A percentile compares a stretch with the other conserved stretches of the same genome.
Conservation (phyloP, 164 flowering plant species). For the Annona cherimola region DNA sequence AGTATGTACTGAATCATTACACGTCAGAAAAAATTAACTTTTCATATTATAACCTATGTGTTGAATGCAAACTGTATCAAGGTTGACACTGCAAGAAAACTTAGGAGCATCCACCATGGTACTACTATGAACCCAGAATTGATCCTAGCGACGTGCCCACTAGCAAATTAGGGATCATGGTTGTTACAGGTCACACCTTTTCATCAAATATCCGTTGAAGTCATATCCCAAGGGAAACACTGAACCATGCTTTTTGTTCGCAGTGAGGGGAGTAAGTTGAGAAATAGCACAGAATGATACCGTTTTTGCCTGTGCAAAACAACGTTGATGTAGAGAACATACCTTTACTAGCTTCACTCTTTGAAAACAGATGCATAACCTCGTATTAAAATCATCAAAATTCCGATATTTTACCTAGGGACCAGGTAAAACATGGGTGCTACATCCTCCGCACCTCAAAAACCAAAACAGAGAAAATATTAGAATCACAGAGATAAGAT, state of each 20-base stretch:
- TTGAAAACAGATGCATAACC: conserved; percentile 17
- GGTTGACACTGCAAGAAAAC: too few species aligned
- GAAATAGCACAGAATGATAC: background rate
- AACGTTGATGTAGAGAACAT: conserved; percentile 21
- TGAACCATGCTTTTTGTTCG: background rate
- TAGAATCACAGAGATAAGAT: conserved; percentile 18
- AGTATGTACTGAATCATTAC: too few species aligned
- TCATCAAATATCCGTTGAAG: background rate
- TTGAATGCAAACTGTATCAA: too few species aligned
- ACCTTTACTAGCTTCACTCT: conserved; percentile 36
- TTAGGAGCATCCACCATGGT: too few species aligned
- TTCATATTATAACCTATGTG: too few species aligned
- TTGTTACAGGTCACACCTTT: background rate
- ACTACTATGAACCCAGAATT: too few species aligned
- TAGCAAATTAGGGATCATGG: too few species aligned
- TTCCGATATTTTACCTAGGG: conserved; percentile 19
- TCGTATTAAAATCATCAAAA: conserved; percentile 19
- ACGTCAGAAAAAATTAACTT: too few species aligned
- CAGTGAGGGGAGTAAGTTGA: background rate
- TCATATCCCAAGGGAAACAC: background rate
- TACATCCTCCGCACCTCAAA: conserved; percentile 34
- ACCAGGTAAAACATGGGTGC: conserved; percentile 29
- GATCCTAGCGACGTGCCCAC: too few species aligned
- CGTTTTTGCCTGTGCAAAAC: background rate
- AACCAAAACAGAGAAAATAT: conserved; percentile 23